These are phyloP conservation scores for Obba rivulosa DNA, from an alignment of 768 basidiomycete genomes.

Conservation along the genomic window DNA sequence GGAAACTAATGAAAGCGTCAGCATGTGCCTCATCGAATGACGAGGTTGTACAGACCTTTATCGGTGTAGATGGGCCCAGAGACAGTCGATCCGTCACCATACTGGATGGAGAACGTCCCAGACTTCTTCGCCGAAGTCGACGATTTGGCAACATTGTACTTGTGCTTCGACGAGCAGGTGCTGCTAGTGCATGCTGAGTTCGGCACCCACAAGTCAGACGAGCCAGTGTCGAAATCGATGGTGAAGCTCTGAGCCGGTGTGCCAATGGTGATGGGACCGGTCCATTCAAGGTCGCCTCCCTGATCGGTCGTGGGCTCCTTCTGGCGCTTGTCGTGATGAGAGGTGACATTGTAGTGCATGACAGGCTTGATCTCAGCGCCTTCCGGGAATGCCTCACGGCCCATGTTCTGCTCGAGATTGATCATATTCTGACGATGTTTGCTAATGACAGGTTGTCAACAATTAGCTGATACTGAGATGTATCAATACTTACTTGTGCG, in stretches of 20 bases:
- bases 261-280: constrained; percentile 39
- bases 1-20: constrained; percentile 1
- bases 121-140: constrained; percentile 9
- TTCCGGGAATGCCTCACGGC: constrained; percentile 10
- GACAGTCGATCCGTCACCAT: constrained; percentile 30
- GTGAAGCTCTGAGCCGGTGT: constrained; percentile 32
- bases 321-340: constrained; percentile 21
- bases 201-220: constrained; percentile 9
- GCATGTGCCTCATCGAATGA: too few species aligned
- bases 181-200: not conserved
- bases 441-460: not conserved
- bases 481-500: constrained; percentile 10
- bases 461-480: not conserved
- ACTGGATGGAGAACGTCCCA: constrained; percentile 11
- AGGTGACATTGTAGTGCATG: constrained; percentile 4
- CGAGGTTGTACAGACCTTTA: not conserved
- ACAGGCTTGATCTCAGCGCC: constrained; percentile 25
- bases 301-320: constrained; percentile 30
- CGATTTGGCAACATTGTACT: constrained; percentile 23
- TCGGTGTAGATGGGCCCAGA: constrained; percentile 26
- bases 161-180: constrained; percentile 1
- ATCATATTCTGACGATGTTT: constrained; percentile 1
- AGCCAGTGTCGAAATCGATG: constrained; percentile 14
- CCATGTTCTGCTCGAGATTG: constrained; percentile 5
- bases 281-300: constrained; percentile 32